Percentiles rank a stretch among this genome's conserved stretches.
phyloP scores from a whole-genome alignment of 2,329 filamentous ascomycete species.

The Ramularia collo-cygni region DNA sequence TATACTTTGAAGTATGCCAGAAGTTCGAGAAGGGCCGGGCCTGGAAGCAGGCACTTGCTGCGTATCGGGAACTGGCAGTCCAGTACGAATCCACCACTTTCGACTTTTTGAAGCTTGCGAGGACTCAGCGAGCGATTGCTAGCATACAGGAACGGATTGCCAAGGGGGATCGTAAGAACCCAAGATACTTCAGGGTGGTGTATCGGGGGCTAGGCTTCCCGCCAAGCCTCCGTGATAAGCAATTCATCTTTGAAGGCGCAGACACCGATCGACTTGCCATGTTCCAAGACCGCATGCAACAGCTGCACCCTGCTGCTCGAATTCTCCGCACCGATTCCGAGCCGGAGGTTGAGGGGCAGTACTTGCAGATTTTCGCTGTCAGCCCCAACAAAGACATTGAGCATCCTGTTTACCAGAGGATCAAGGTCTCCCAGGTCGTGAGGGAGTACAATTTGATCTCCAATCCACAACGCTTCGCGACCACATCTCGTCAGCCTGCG shows the following conservation, averaged over 20 bases:
- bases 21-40: constrained; percentile 90
- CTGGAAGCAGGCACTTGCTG: constrained; percentile 80
- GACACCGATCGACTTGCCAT: constrained; percentile 67
- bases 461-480: constrained; percentile 70
- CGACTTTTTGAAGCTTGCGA: constrained; percentile 85
- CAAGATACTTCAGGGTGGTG: constrained; percentile 84
- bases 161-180: constrained; percentile 69
- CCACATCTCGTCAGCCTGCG: constrained; percentile 63
- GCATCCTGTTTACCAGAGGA: constrained; percentile 80
- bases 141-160: constrained; percentile 84
- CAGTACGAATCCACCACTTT: constrained; percentile 88
- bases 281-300: constrained; percentile 88
- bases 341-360: constrained; percentile 78
- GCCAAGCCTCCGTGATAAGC: constrained; percentile 71
- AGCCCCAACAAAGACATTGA: constrained; percentile 73
- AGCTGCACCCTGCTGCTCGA: constrained; percentile 79
- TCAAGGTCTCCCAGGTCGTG: constrained; percentile 74
- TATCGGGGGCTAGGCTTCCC: constrained; percentile 90
- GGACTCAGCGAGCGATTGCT: constrained; percentile 83
- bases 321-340: constrained; percentile 66
- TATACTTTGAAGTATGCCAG: constrained; percentile 94
- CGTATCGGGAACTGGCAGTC: constrained; percentile 82
- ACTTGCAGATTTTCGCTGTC: constrained; percentile 72
- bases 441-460: constrained; percentile 80
- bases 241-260: constrained; percentile 83